Evolutionary conservation across 257 asterid species (phyloP), one percentile per base, ranked within the genome.

Genomic region (Solanum appendiculatum): DNA sequence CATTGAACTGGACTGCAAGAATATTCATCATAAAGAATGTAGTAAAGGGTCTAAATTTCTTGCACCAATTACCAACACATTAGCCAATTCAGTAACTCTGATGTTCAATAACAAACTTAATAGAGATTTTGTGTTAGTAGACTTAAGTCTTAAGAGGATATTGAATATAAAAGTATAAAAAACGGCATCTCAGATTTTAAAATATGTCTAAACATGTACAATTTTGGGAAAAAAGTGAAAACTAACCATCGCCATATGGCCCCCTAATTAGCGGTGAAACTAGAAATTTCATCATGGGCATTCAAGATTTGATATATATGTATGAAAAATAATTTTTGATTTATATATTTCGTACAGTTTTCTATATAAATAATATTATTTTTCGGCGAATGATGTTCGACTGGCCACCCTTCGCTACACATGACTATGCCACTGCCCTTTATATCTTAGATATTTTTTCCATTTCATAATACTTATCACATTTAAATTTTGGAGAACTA

Each of bases 1-100:
- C 90, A 21, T 42, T 94, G 87, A 90, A 90, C 18, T 95, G 98
- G 97, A 92, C 66, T 0, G 87, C 91, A 63, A 90, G 98, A 86
- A 86, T 93, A 56, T 85, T 89, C 83, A 93, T 95, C 88, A 92
- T 95, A 48, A 92, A 88, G 68, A 95, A 92, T 64, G 88, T 93
- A 20, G 95, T 96, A n/a, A 88, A 86, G 37, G 96, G 91, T 4
- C 18, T 95, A 4, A 90, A 87, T 69, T 90, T 87, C 85, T 94
- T 95, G 34, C 95, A 95, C 23, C 87, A 86, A 10, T 74, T 91
- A 87, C 86, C 84, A 40, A 87, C 91, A 5, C 90, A 87, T 42
- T 90, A 91, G 82, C 39, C 39, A 36, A 20, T 9, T 34, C 36
- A 34, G 36, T 34, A 34, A 34, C 36, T 34, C 2, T n/a, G 4